Conservation (phyloP, 2,329 filamentous ascomycete genomes). For the Verticillium albo-atrum region DNA sequence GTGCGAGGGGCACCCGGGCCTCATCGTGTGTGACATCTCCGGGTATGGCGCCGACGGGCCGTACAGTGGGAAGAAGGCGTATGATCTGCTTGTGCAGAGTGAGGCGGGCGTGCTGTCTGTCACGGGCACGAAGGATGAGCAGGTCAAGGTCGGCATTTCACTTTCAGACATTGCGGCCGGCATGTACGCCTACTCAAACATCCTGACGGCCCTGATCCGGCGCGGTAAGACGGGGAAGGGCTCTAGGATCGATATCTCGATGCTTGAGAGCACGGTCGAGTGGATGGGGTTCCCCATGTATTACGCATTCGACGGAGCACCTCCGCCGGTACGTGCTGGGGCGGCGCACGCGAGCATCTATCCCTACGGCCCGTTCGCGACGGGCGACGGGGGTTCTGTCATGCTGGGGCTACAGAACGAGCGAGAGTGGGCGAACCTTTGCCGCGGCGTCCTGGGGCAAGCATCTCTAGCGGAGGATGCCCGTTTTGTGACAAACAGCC, state of each 20-base stretch:
- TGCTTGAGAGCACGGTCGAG: constrained; percentile 54
- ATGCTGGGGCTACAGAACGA: constrained; percentile 57
- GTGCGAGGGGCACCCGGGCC: constrained; percentile 30
- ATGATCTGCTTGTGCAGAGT: constrained; percentile 50
- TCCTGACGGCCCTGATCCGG: constrained; percentile 44
- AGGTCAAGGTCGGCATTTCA: constrained; percentile 47
- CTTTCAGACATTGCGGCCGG: constrained; percentile 51
- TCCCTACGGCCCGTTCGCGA: constrained; percentile 51
- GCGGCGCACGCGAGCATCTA: constrained; percentile 52
- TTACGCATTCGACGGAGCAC: constrained; percentile 42
- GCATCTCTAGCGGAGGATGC: constrained; percentile 35
- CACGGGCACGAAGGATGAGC: constrained; percentile 38
- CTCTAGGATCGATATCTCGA: constrained; percentile 48
- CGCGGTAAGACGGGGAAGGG: constrained; percentile 43
- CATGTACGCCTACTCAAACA: constrained; percentile 47
- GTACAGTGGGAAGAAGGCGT: constrained; percentile 50
- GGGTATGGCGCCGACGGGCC: constrained; percentile 48
- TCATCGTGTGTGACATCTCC: constrained; percentile 52
- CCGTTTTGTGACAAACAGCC: constrained; percentile 42
- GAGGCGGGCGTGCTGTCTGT: constrained; percentile 48
- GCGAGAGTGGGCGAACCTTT: constrained; percentile 48
- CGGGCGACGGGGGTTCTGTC: constrained; percentile 40
- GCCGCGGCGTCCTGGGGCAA: constrained; percentile 37
- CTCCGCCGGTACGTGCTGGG: constrained; percentile 37
- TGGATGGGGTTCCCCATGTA: constrained; percentile 57